phyloP scores from a whole-genome alignment of 306 rosid species.

The Gastrolobium villosum region DNA sequence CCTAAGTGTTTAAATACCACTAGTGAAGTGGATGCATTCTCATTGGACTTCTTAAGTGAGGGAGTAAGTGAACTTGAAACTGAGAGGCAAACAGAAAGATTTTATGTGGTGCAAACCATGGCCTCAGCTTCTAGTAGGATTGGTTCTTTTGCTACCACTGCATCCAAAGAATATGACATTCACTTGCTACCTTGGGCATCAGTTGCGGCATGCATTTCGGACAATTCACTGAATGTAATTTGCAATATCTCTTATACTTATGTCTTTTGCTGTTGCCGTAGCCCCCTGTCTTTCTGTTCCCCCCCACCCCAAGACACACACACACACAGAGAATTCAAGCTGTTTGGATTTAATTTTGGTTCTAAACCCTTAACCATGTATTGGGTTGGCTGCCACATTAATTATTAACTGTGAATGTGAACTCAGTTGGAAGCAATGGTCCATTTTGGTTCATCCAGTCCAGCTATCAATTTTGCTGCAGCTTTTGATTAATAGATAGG shows the following conservation, averaged over 20 bases:
- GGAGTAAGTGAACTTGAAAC: constrained; percentile 61
- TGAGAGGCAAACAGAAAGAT: constrained; percentile 73
- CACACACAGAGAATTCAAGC: constrained; percentile 16
- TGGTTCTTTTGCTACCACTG: constrained; percentile 85
- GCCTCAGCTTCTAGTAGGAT: constrained; percentile 89
- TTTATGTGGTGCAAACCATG: constrained; percentile 89
- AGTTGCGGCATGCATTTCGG: constrained; percentile 88
- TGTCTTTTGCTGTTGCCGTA: constrained; percentile 38
- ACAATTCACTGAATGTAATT: constrained; percentile 72
- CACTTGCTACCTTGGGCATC: constrained; percentile 99
- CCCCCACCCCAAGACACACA: not conserved
- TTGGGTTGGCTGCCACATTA: constrained; percentile 15
- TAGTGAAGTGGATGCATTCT: constrained; percentile 75
- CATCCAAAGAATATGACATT: constrained; percentile 94
- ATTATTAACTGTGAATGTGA: constrained; percentile 25
- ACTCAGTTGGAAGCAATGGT: constrained; percentile 12
- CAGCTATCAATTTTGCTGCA: constrained; percentile 21
- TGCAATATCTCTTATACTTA: constrained; percentile 47
- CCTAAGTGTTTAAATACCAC: constrained; percentile 65
- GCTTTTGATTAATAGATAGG: constrained; percentile 34
- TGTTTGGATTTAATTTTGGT: constrained; percentile 41
- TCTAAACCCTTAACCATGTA: constrained; percentile 17
- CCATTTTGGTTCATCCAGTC: constrained; percentile 36
- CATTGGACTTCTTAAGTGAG: constrained; percentile 76
- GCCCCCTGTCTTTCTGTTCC: not conserved